A percentile compares a stretch with the other conserved stretches of the same genome.
Evolutionary conservation across 2,329 filamentous ascomycete species (phyloP).

Genomic region (Ophiostoma perfectum): DNA sequence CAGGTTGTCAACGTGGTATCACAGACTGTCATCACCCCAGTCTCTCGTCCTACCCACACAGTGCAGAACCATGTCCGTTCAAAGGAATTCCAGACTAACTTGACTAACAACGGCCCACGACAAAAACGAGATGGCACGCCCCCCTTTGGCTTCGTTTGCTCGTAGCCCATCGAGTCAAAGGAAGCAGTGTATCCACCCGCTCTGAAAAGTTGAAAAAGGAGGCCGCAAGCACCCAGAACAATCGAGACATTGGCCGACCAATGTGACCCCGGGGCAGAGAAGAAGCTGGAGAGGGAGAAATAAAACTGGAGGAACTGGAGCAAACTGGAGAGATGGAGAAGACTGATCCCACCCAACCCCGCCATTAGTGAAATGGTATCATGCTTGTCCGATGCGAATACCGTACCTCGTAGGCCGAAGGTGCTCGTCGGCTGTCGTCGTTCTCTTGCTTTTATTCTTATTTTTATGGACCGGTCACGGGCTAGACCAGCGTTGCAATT

Average conservation of each 20-base stretch:
- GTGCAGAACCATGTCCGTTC: neutral
- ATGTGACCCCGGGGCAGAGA: neutral
- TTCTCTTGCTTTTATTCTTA: neutral
- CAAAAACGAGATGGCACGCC: neutral
- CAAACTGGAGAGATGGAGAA: neutral
- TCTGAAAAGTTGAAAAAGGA: neutral
- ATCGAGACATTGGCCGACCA: neutral
- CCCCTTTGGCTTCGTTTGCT: neutral
- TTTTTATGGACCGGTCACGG: neutral
- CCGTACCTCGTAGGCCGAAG: too few species aligned
- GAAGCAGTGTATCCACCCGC: neutral
- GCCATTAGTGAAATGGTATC: neutral
- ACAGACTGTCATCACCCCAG: neutral
- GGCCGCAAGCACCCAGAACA: neutral
- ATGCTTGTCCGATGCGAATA: too few species aligned
- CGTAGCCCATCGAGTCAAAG: neutral
- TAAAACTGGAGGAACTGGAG: neutral
- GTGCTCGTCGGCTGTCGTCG: too few species aligned
- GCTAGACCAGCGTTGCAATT: neutral
- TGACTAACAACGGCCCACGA: neutral
- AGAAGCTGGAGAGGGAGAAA: neutral
- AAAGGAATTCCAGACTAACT: neutral
- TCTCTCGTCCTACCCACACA: neutral
- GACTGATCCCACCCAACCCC: conserved; percentile 5
- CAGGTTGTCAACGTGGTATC: neutral